Percentiles rank a stretch among this genome's conserved stretches.
phyloP scores from a whole-genome alignment of 2,329 filamentous ascomycete genomes.

The Calonectria pseudoreteaudii region DNA sequence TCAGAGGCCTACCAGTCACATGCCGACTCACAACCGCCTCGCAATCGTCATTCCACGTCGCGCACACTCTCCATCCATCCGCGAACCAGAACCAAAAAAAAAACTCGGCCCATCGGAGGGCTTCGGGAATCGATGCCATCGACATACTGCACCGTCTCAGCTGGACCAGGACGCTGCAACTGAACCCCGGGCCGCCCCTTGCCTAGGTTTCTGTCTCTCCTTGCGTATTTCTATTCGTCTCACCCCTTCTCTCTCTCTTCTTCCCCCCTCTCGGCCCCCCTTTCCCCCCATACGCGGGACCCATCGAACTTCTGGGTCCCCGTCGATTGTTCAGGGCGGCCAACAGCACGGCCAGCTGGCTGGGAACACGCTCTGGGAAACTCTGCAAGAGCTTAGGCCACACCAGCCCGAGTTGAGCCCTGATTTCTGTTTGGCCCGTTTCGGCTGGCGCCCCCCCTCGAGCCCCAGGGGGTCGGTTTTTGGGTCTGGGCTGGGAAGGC shows the following conservation, averaged over 20 bases:
- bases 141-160: background rate
- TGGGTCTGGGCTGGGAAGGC: constrained; percentile 31
- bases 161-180: constrained; percentile 13
- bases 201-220: background rate
- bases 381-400: constrained; percentile 14
- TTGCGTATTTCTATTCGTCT: background rate
- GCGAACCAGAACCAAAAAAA: constrained; percentile 26
- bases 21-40: constrained; percentile 29
- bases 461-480: constrained; percentile 35
- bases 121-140: constrained; percentile 25
- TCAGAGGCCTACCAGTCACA: constrained; percentile 31
- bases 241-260: background rate
- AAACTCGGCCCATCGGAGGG: constrained; percentile 32
- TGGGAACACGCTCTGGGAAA: constrained; percentile 8
- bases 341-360: background rate
- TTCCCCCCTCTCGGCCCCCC: constrained; percentile 1
- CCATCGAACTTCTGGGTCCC: constrained; percentile 9
- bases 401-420: background rate
- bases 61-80: constrained; percentile 32
- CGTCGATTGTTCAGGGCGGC: background rate
- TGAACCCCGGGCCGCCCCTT: background rate
- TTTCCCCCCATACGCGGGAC: constrained; percentile 1
- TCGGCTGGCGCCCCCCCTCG: constrained; percentile 21
- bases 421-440: constrained; percentile 16
- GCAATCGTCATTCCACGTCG: constrained; percentile 20